Evolutionary conservation across 768 basidiomycete genomes (phyloP), one percentile per base, ranked within the genome.

Genomic region (Xerocomellus dryophilus): DNA sequence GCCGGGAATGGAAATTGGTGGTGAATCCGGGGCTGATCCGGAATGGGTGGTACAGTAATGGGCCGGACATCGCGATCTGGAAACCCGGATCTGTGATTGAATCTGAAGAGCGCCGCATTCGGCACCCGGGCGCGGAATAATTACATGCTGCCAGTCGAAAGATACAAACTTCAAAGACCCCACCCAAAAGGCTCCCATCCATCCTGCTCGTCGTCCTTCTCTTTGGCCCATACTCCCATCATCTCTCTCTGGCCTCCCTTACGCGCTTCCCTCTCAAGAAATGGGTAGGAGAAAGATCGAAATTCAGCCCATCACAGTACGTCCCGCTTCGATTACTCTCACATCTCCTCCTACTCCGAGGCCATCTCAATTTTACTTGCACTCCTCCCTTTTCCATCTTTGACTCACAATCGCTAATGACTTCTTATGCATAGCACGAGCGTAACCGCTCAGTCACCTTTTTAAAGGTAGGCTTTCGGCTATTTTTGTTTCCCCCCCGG

Each of bases 391-490:
- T 58, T 68, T 66, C 63, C 64, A 62, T 63, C 70, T 66, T 70
- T 70, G 63, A 61, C 68, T 44, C 53, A 11, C 46, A 61, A 61
- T 58, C 64, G 66, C 68, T 62, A 69, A 72, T 70, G 0, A n/a
- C 49, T 34, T 65, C 71, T 72, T 78, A 75, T 74, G 71, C 74
- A 73, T 79, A 93, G 90, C 88, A 93, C 75, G 90, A 93, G 74
- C 85, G 90, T 74, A 93, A 92, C 72, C 86, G 90, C 63, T 87
- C 88, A 58, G 90, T 93, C 69, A 93, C 90, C 63, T 93, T 92
- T 80, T 77, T 92, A 76, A 93, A 92, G 84, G 90, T 80, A 76
- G 62, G 78, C 48, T 68, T 72, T 76, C 74, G 76, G 75, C 82
- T 85, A 85, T 87, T 83, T 82, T 84, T 82, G 77, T 72, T 63